Evolutionary conservation across 768 basidiomycete species (phyloP).

Genomic region (Trametes cubensis): DNA sequence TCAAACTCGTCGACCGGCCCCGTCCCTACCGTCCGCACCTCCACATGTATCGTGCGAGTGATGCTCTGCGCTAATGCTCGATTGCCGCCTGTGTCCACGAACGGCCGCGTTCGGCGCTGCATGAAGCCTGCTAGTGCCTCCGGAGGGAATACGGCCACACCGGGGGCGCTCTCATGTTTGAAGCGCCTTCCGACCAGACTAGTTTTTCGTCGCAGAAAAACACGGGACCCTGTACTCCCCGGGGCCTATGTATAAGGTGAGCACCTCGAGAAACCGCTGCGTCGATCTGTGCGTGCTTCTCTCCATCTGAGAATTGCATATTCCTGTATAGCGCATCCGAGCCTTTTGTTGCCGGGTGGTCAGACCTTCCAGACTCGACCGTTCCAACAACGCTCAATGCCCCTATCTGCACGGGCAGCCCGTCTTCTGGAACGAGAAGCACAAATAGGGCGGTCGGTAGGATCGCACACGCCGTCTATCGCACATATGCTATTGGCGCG

Average conservation of each 20-base stretch:
- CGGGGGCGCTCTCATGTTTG: background rate
- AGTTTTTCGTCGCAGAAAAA: background rate
- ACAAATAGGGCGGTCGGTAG: background rate
- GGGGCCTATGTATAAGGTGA: slow-evolving; percentile 4
- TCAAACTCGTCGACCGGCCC: background rate
- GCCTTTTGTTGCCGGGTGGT: background rate
- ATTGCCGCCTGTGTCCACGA: background rate
- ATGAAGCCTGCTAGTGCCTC: background rate
- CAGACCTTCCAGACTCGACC: background rate
- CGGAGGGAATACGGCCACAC: background rate
- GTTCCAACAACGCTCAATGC: background rate
- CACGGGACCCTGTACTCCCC: background rate
- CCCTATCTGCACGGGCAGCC: slow-evolving; percentile 1
- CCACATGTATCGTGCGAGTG: background rate
- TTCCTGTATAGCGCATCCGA: background rate
- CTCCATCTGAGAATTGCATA: background rate
- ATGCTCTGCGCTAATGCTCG: background rate
- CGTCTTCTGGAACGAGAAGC: slow-evolving; percentile 1
- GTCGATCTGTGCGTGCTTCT: slow-evolving; percentile 9
- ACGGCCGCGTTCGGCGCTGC: background rate
- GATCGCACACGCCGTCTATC: background rate
- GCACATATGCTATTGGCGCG: background rate
- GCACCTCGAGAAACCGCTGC: background rate
- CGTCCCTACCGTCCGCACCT: background rate
- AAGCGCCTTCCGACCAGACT: background rate